Evolutionary conservation across 352 stramenopile species (phyloP), one percentile per base, ranked within the genome.

Genomic region (Phytophthora podocarpi): DNA sequence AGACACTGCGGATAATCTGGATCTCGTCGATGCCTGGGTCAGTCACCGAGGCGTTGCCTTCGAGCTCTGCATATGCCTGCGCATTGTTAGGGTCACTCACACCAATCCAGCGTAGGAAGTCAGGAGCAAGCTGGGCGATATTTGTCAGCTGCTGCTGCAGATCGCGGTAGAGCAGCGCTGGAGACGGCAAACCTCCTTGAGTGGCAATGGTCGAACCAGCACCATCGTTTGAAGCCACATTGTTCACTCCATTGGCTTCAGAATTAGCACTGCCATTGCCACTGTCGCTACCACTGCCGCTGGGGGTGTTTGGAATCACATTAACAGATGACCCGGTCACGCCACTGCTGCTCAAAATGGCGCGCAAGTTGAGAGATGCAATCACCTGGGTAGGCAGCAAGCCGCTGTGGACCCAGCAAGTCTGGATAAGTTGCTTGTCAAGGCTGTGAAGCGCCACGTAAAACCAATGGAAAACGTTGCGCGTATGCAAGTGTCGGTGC

Each of bases 401-500:
- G 1, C 85, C 85, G 18, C 82, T 92, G 21, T 86, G 72, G 0
- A 92, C 67, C 85, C 85, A 95, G 57, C 80, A 89, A 32, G 66
- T 78, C 55, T 90, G 82, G 26, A 95, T 85, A 23, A 91, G 50
- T 8, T 82, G 67, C 28, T 78, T 82, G 48, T 90, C 72, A 16
- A 95, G 70, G 23, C 83, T 93, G 40, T 89, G 70, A 11, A 95
- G 62, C 41, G 85, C 82, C 30, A 93, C 72, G 49, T 83, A 75
- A 53, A 95, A 76, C 85, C 85, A 95, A 59, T 95, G 82, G 50
- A 95, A 90, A n/a, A 95, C 74, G 46, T 93, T 95, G 30, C 82
- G 76, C 21, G 82, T 86, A 50, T 95, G 82, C 51, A 95, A 46
- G 35, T 87, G 62, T 7, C 78, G 75, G 5, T 66, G 54, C 4